A percentile compares a stretch with the other conserved stretches of the same genome.
phyloP scores from a whole-genome alignment of 2,329 filamentous ascomycete species.

The Botryotinia calthae region DNA sequence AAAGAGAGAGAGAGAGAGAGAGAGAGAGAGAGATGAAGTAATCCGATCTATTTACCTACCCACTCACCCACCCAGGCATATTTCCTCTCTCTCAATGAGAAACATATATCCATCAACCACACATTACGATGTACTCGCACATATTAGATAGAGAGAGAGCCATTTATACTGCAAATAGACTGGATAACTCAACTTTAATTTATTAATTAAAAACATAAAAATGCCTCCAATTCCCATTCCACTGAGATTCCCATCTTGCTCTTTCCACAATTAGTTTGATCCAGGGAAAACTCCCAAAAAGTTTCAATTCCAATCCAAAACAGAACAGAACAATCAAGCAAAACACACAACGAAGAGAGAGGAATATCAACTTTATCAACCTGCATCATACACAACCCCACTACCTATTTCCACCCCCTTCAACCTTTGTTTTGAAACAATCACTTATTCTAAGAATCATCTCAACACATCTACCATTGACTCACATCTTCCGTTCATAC shows the following conservation, averaged over 20 bases:
- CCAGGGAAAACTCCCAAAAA: background rate
- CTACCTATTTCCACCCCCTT: slow-evolving; percentile 25
- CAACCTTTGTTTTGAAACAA: slow-evolving; percentile 32
- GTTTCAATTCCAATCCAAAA: background rate
- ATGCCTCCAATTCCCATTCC: background rate
- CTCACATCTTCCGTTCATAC: slow-evolving; percentile 28
- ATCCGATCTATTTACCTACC: background rate
- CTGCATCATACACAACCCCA: slow-evolving; percentile 16
- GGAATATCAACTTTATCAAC: background rate
- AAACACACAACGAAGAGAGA: slow-evolving; percentile 13
- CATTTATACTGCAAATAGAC: background rate
- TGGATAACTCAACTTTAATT: background rate
- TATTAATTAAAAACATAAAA: background rate
- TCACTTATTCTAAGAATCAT: slow-evolving; percentile 28
- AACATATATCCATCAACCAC: too few relatives aligned
- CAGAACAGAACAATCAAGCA: background rate
- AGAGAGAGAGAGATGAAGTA: background rate
- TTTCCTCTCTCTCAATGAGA: too few relatives aligned
- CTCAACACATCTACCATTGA: slow-evolving; percentile 28
- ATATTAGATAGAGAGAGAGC: background rate
- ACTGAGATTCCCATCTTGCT: background rate
- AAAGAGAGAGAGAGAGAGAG: background rate
- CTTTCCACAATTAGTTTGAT: background rate
- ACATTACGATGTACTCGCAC: too few relatives aligned
- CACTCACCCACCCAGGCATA: background rate